Percentiles rank a stretch among this genome's conserved stretches.
phyloP scores from a whole-genome alignment of 2,329 filamentous ascomycete genomes.

The Sordariomycetes sp. region DNA sequence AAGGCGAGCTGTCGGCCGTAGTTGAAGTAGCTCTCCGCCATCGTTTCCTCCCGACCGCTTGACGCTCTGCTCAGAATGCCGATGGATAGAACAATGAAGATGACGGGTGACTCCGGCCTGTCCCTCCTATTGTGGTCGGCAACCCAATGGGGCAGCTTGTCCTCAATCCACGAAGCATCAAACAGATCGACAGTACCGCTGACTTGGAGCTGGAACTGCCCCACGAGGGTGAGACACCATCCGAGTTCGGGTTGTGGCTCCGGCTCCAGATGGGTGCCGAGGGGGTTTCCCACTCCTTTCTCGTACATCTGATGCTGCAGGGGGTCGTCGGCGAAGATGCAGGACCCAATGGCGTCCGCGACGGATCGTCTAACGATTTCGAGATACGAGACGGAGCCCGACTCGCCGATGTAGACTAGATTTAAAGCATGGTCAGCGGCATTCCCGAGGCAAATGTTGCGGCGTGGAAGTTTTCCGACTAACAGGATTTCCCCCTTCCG shows the following conservation, averaged over 20 bases:
- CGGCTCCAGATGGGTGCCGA: background rate
- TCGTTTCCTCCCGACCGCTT: background rate
- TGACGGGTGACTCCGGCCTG: background rate
- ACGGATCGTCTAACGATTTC: background rate
- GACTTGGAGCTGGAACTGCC: conserved; percentile 1
- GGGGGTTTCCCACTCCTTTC: background rate
- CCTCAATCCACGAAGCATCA: background rate
- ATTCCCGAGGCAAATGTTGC: background rate
- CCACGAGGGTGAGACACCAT: background rate
- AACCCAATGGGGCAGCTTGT: background rate
- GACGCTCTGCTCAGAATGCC: background rate
- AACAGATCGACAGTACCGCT: conserved; percentile 1
- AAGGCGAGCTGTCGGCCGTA: conserved; percentile 1
- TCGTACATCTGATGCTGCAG: background rate
- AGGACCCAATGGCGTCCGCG: background rate
- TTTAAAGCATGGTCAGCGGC: background rate
- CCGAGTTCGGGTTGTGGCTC: background rate
- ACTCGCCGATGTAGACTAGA: background rate
- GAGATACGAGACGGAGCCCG: background rate
- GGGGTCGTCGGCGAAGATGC: background rate
- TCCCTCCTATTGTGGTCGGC: background rate
- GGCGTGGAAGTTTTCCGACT: background rate
- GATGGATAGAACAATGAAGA: background rate
- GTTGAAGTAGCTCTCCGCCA: background rate
- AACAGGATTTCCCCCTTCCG: background rate